Conservation (phyloP, 2,329 filamentous ascomycete species). For the Colletotrichum somersetense region DNA sequence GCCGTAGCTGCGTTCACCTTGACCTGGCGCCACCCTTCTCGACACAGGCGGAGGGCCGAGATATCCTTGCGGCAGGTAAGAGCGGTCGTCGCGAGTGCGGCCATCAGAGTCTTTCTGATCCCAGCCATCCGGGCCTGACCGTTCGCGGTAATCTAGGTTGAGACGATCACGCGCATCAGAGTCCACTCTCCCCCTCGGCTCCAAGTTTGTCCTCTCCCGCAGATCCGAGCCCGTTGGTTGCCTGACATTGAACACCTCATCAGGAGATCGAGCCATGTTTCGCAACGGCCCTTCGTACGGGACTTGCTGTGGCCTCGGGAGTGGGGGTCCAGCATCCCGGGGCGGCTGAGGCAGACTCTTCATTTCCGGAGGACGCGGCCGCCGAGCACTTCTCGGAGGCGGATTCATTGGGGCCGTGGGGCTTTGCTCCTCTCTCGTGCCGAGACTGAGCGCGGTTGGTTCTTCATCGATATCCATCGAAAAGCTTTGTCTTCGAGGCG, state of each 20-base stretch:
- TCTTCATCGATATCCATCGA: slow-evolving; percentile 60
- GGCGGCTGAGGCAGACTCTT: slow-evolving; percentile 17
- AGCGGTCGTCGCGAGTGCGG: slow-evolving; percentile 3
- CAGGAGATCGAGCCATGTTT: slow-evolving; percentile 12
- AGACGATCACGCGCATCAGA: slow-evolving; percentile 13
- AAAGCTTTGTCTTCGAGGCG: slow-evolving; percentile 61
- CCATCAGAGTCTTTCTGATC: background rate
- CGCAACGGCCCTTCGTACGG: slow-evolving; percentile 33
- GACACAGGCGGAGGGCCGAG: slow-evolving; percentile 30
- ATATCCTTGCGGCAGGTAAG: slow-evolving; percentile 25
- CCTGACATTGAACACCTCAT: slow-evolving; percentile 10
- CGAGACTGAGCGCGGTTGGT: slow-evolving; percentile 21
- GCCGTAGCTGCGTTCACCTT: slow-evolving; percentile 40
- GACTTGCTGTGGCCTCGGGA: slow-evolving; percentile 26
- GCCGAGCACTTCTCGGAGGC: slow-evolving; percentile 38
- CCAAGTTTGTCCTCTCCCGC: slow-evolving; percentile 11
- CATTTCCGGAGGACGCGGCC: slow-evolving; percentile 37
- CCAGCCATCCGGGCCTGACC: background rate
- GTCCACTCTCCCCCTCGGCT: slow-evolving; percentile 7
- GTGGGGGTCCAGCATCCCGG: slow-evolving; percentile 8
- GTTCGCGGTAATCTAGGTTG: background rate
- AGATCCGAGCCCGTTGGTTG: slow-evolving; percentile 18
- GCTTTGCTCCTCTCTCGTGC: background rate
- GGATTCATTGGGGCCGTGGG: slow-evolving; percentile 12
- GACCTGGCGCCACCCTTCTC: slow-evolving; percentile 25